Evolutionary conservation across 345 rosid genomes (phyloP).

Genomic region (Moringa oleifera): DNA sequence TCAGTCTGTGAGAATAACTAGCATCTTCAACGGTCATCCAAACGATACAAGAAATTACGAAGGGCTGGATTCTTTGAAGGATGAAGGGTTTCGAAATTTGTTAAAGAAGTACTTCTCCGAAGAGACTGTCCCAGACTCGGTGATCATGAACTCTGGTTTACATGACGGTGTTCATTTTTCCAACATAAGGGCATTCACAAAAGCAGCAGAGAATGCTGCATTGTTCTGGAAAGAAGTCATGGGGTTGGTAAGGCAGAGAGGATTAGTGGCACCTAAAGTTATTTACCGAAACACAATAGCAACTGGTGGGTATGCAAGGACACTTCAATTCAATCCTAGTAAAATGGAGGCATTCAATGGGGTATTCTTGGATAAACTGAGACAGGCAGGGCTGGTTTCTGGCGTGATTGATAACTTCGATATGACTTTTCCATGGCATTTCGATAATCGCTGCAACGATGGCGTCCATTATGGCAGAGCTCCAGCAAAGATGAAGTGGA

Average conservation of each 20-base stretch:
- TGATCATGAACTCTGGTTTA: slow-evolving; percentile 84
- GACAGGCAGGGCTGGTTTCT: slow-evolving; percentile 49
- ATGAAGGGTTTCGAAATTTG: slow-evolving; percentile 55
- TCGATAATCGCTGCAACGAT: slow-evolving; percentile 78
- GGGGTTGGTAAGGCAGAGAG: slow-evolving; percentile 53
- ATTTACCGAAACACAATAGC: slow-evolving; percentile 76
- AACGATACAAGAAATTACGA: slow-evolving; percentile 75
- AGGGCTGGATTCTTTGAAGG: slow-evolving; percentile 75
- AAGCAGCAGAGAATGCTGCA: slow-evolving; percentile 61
- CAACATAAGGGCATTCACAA: slow-evolving; percentile 43
- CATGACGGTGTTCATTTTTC: slow-evolving; percentile 81
- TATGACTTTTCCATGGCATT: slow-evolving; percentile 95
- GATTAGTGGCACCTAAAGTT: slow-evolving; percentile 52
- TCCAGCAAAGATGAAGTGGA: slow-evolving; percentile 77
- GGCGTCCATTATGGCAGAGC: slow-evolving; percentile 96
- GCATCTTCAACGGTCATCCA: slow-evolving; percentile 94
- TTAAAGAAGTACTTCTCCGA: slow-evolving; percentile 69
- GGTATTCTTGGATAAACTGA: slow-evolving; percentile 64
- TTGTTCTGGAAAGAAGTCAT: slow-evolving; percentile 69
- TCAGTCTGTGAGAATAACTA: slow-evolving; percentile 72
- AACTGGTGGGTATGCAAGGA: slow-evolving; percentile 80
- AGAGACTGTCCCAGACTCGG: slow-evolving; percentile 61
- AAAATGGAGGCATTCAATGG: slow-evolving; percentile 88
- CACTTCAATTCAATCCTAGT: slow-evolving; percentile 68
- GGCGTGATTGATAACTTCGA: slow-evolving; percentile 83